Conservation (phyloP, 2,329 filamentous ascomycete genomes). For the Ceratocystis destructans region DNA sequence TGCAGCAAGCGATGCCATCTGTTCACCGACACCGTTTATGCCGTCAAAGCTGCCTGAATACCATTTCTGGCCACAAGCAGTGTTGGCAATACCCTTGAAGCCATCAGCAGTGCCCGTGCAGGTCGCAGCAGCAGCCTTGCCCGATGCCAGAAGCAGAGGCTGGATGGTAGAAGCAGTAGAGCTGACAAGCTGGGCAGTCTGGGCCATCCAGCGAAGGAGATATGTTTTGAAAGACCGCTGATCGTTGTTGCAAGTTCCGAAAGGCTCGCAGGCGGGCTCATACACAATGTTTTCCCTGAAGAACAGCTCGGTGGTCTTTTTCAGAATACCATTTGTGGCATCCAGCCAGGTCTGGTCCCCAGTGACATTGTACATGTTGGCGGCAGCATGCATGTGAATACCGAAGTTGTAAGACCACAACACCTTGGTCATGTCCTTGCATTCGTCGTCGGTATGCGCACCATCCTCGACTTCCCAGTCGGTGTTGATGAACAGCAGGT, state of each 20-base stretch:
- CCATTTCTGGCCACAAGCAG: slow-evolving; percentile 57
- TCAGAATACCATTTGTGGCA: slow-evolving; percentile 45
- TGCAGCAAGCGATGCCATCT: slow-evolving; percentile 53
- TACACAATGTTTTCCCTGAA: slow-evolving; percentile 40
- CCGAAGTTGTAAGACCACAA: slow-evolving; percentile 56
- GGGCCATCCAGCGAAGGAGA: slow-evolving; percentile 51
- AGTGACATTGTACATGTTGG: slow-evolving; percentile 52
- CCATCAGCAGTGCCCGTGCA: slow-evolving; percentile 36
- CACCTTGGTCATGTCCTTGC: slow-evolving; percentile 40
- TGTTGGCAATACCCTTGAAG: slow-evolving; percentile 41
- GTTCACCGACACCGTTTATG: slow-evolving; percentile 48
- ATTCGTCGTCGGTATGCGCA: slow-evolving; percentile 27
- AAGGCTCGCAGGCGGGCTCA: slow-evolving; percentile 53
- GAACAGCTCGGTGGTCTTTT: slow-evolving; percentile 40
- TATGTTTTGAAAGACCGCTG: slow-evolving; percentile 68
- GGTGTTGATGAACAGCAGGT: slow-evolving; percentile 41
- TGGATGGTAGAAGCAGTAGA: slow-evolving; percentile 37
- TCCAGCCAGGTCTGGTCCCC: slow-evolving; percentile 39
- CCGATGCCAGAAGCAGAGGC: slow-evolving; percentile 38
- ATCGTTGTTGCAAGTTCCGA: slow-evolving; percentile 50
- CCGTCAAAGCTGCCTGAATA: slow-evolving; percentile 41
- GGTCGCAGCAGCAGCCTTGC: slow-evolving; percentile 36
- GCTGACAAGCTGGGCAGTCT: slow-evolving; percentile 41
- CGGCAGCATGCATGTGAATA: slow-evolving; percentile 47
- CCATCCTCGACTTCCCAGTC: slow-evolving; percentile 44